Evolutionary conservation across 306 rosid genomes (phyloP), one percentile per base, ranked within the genome.

Genomic region (Acacia melanoxylon): DNA sequence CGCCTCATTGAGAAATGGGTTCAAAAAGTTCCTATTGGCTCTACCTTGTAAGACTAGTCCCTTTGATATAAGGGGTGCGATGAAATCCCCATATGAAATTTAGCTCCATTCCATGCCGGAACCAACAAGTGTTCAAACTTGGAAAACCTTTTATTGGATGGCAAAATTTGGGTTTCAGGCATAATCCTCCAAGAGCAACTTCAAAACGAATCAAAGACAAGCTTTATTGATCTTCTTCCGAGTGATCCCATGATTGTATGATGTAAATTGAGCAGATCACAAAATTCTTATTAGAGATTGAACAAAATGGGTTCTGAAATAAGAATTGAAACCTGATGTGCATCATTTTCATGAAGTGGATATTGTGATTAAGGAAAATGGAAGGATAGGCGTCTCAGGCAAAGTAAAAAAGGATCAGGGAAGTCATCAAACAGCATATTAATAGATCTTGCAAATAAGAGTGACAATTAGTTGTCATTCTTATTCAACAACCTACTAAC

Each of bases 181-280:
- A 75, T 3, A 69, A 80, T 35, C 83, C 73, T 92, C 19, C 88
- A 87, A 52, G 85, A 58, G 44, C 88, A 85, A 71, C 76, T 74
- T 20, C 81, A 92, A 81, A 94, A 87, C 74, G 66, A 77, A 78
- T 84, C 86, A 14, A 72, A 25, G 10, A 85, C 81, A 15, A 77
- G 62, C 78, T 89, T 94, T n/a, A 86, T 84, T n/a, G 29, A 58
- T 58, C 29, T n/a, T 54, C 25, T 54, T 24, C 67, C 1, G 6
- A 24, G 35, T 25, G 35, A 61, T 16, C 35, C 67, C 67, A 61
- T 61, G 67, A 61, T 25, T 5, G 19, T 10, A 61, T 35, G 25
- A 25, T 61, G 29, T 58, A 25, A 25, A 61, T 83, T 17, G 4
- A 44, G 15, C 63, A 68, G 51, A 72, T 8, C 72, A 37, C 4